Percentiles rank a stretch among this genome's conserved stretches.
Conservation (phyloP, 2,329 filamentous ascomycete species). For the Nemania diffusa region DNA sequence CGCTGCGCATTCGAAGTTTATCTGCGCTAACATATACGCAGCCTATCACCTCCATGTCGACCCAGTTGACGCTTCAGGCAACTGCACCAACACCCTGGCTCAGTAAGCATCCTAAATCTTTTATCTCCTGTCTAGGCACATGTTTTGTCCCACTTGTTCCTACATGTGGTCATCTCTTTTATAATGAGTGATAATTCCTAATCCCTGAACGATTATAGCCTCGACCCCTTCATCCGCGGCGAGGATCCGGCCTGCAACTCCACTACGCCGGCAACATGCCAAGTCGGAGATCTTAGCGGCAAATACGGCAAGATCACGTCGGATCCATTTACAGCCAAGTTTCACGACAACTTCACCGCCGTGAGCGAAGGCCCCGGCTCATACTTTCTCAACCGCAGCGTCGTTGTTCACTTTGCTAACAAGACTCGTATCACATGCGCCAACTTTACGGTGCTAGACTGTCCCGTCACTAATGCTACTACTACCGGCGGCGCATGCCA, state of each 20-base stretch:
- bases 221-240: constrained; percentile 75
- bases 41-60: constrained; percentile 78
- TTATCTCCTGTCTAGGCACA: constrained; percentile 9
- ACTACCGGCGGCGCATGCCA: constrained; percentile 27
- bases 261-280: constrained; percentile 69
- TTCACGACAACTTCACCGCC: constrained; percentile 68
- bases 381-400: constrained; percentile 73
- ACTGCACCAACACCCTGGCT: constrained; percentile 74
- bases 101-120: constrained; percentile 54
- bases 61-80: constrained; percentile 72
- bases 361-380: constrained; percentile 60
- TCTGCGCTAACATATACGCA: constrained; percentile 48
- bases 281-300: constrained; percentile 80
- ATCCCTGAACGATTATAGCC: constrained; percentile 40
- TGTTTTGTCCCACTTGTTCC: not conserved
- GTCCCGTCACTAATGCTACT: constrained; percentile 35
- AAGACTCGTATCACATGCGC: constrained; percentile 72
- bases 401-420: constrained; percentile 73
- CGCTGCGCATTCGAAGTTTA: not conserved
- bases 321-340: constrained; percentile 61
- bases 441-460: constrained; percentile 61
- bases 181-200: constrained; percentile 11
- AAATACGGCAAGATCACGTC: constrained; percentile 73
- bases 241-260: constrained; percentile 70
- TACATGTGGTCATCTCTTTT: constrained; percentile 8